phyloP scores from a whole-genome alignment of 768 basidiomycete species.

The Suillus weaverae region DNA sequence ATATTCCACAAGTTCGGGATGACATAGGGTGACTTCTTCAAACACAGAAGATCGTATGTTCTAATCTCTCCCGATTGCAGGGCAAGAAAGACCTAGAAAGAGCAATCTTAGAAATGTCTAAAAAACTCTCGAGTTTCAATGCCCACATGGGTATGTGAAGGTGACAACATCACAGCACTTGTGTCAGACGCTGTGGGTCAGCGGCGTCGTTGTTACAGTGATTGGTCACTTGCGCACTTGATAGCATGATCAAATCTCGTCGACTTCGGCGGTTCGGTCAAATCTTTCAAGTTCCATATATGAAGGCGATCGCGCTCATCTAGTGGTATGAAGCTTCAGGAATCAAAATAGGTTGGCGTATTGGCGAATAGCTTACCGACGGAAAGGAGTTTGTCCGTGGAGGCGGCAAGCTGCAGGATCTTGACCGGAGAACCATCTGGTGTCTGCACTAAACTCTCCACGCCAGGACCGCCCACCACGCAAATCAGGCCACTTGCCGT shows the following conservation, averaged over 20 bases:
- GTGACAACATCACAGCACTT: slow-evolving; percentile 58
- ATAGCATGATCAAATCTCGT: slow-evolving; percentile 47
- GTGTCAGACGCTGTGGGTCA: slow-evolving; percentile 4
- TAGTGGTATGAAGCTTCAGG: slow-evolving; percentile 18
- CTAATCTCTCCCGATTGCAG: slow-evolving; percentile 60
- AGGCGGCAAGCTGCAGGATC: slow-evolving; percentile 61
- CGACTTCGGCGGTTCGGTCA: slow-evolving; percentile 52
- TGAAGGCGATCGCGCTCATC: slow-evolving; percentile 58
- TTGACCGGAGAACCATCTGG: slow-evolving; percentile 50
- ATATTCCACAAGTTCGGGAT: slow-evolving; percentile 74
- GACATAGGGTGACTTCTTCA: slow-evolving; percentile 62
- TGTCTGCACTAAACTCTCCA: slow-evolving; percentile 49
- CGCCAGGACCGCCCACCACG: slow-evolving; percentile 68
- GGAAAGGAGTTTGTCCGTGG: slow-evolving; percentile 55
- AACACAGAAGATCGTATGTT: slow-evolving; percentile 75
- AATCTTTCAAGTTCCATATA: slow-evolving; percentile 57
- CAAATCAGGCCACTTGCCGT: slow-evolving; percentile 63
- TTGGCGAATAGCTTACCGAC: slow-evolving; percentile 48
- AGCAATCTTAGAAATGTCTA: slow-evolving; percentile 9
- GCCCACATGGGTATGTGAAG: slow-evolving; percentile 72
- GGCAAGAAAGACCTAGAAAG: slow-evolving; percentile 45
- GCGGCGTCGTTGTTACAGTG: background rate
- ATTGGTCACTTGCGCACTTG: slow-evolving; percentile 31
- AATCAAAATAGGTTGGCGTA: background rate
- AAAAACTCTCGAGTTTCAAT: slow-evolving; percentile 6